phyloP scores from a whole-genome alignment of 768 basidiomycete species.

The Lactifluus piperatus region DNA sequence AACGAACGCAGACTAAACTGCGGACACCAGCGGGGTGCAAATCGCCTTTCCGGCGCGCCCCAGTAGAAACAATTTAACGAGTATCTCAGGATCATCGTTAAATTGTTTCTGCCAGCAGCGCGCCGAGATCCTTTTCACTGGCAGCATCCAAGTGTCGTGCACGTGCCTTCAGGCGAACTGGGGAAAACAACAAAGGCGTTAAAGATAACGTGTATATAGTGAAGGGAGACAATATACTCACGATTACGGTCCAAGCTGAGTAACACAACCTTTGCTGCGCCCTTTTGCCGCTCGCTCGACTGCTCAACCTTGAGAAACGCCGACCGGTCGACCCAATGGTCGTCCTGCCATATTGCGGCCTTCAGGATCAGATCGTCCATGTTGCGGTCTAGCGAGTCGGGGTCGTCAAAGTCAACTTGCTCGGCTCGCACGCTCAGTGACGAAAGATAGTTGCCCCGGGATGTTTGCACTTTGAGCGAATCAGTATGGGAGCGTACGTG shows the following conservation, averaged over 20 bases:
- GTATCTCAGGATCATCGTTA: conserved; percentile 15
- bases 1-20: neutral
- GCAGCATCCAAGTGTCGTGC: conserved; percentile 79
- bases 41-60: neutral
- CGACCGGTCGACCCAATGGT: conserved; percentile 86
- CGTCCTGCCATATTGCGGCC: conserved; percentile 87
- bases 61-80: neutral
- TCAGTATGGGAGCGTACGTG: conserved; percentile 65
- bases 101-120: conserved; percentile 42
- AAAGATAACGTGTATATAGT: neutral
- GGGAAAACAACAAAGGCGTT: neutral
- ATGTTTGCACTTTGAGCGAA: conserved; percentile 91
- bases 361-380: conserved; percentile 96
- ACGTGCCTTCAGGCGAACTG: conserved; percentile 86
- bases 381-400: conserved; percentile 48
- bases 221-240: conserved; percentile 33
- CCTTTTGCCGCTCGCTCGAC: conserved; percentile 29
- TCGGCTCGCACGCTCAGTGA: conserved; percentile 79
- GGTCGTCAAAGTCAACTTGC: conserved; percentile 58
- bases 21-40: neutral
- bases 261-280: conserved; percentile 75
- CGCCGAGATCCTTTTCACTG: conserved; percentile 76
- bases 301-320: conserved; percentile 42
- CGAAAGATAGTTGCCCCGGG: conserved; percentile 86
- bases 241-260: conserved; percentile 89